Evolutionary conservation across 345 rosid species (phyloP).

Genomic region (Tarenaya hassleriana): DNA sequence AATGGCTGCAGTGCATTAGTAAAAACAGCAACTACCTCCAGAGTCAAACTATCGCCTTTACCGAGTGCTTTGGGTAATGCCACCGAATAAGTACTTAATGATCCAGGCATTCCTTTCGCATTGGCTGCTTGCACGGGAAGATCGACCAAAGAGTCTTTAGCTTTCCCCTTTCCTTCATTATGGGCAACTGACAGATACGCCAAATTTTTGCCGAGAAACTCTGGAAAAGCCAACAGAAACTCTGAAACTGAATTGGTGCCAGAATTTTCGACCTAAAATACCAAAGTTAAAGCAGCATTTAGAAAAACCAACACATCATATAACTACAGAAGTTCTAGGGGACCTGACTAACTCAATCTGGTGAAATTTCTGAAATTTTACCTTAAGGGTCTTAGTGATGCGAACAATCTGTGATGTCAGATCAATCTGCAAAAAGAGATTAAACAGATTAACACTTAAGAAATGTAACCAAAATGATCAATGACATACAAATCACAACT

Average conservation of each 20-base stretch:
- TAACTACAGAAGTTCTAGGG: background rate
- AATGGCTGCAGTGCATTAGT: constrained; percentile 57
- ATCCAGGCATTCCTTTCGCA: constrained; percentile 52
- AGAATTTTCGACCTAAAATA: constrained; percentile 54
- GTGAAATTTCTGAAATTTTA: constrained; percentile 15
- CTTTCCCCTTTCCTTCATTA: constrained; percentile 67
- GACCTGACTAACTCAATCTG: constrained; percentile 12
- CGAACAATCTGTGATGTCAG: constrained; percentile 79
- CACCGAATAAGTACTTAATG: constrained; percentile 51
- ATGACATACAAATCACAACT: background rate
- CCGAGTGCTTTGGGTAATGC: constrained; percentile 49
- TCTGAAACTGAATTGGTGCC: constrained; percentile 63
- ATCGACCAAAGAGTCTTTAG: constrained; percentile 32
- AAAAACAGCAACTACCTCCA: constrained; percentile 58
- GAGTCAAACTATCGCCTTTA: constrained; percentile 50
- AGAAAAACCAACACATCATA: constrained; percentile 7
- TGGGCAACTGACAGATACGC: constrained; percentile 52
- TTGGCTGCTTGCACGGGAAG: constrained; percentile 42
- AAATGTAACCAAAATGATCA: too few species aligned
- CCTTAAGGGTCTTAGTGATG: constrained; percentile 63
- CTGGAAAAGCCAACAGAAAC: constrained; percentile 62
- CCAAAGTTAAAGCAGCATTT: constrained; percentile 12
- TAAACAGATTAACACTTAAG: constrained; percentile 2
- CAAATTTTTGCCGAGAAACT: constrained; percentile 56
- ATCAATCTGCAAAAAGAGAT: constrained; percentile 59